These are phyloP conservation scores for Kalaharituber pfeilii DNA, from an alignment of 2,329 filamentous ascomycete species.

Conservation along the genomic window DNA sequence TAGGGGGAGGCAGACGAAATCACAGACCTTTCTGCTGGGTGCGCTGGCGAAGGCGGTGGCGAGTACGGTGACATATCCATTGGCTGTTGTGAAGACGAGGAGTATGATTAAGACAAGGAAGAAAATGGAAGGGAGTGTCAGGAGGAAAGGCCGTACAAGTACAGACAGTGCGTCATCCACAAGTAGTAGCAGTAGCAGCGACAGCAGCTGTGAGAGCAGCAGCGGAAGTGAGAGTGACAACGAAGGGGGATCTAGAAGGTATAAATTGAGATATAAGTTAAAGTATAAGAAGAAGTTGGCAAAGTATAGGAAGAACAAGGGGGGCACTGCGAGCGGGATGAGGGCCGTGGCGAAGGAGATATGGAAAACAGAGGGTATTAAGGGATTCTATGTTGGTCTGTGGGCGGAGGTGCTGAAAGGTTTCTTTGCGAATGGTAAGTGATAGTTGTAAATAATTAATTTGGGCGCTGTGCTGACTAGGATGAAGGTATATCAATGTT, in stretches of 20 bases:
- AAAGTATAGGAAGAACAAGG: not conserved
- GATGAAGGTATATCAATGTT: conserved; percentile 59
- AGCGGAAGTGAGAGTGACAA: conserved; percentile 24
- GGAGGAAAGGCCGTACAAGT: conserved; percentile 9
- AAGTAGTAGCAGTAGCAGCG: not conserved
- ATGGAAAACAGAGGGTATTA: conserved; percentile 45
- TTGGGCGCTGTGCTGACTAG: too few relatives aligned
- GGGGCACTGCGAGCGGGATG: conserved; percentile 8
- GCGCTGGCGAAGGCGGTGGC: conserved; percentile 64
- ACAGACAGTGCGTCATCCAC: not conserved
- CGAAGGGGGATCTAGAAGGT: conserved; percentile 24
- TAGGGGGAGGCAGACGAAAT: conserved; percentile 13
- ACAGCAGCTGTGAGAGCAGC: conserved; percentile 7
- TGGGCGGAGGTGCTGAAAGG: conserved; percentile 61
- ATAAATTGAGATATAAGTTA: not conserved
- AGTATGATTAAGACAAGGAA: conserved; percentile 43
- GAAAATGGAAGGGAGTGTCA: conserved; percentile 11
- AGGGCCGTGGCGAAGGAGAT: conserved; percentile 26
- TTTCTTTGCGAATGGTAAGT: conserved; percentile 59
- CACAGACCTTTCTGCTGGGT: conserved; percentile 46
- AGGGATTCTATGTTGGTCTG: conserved; percentile 58
- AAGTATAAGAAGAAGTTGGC: not conserved
- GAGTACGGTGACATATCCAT: conserved; percentile 63
- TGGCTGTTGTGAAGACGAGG: conserved; percentile 67
- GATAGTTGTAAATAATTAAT: too few relatives aligned